Percentiles rank a stretch among this genome's conserved stretches.
phyloP scores from a whole-genome alignment of 2,329 filamentous ascomycete species.

The Trichophyton benhamiae region DNA sequence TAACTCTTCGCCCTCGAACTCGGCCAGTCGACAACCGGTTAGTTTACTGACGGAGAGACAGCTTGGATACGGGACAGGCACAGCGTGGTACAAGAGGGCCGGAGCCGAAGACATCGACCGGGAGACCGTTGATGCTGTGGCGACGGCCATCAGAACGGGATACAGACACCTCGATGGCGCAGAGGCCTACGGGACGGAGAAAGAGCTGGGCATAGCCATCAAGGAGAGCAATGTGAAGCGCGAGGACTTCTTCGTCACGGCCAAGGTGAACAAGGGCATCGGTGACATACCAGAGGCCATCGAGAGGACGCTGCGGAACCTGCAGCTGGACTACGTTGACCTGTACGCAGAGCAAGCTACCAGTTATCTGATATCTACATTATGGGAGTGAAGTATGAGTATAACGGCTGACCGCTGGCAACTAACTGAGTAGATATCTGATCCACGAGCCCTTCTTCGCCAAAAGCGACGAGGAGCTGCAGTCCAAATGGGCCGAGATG shows the following conservation, averaged over 20 bases:
- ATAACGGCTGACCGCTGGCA: no score
- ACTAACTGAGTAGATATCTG: constrained; percentile 37
- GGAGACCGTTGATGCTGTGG: constrained; percentile 42
- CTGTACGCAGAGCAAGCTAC: constrained; percentile 31
- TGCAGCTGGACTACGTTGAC: constrained; percentile 51
- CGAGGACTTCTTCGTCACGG: constrained; percentile 41
- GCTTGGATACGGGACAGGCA: constrained; percentile 52
- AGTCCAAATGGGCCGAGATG: constrained; percentile 48
- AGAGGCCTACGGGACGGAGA: constrained; percentile 42
- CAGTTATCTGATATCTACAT: neutral
- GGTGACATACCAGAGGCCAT: constrained; percentile 45
- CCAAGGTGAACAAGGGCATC: constrained; percentile 45
- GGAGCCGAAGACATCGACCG: constrained; percentile 40
- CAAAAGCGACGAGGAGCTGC: constrained; percentile 42
- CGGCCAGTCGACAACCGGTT: neutral
- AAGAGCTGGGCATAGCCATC: constrained; percentile 38
- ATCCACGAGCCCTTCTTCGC: constrained; percentile 51
- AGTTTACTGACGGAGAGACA: constrained; percentile 17
- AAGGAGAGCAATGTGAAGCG: constrained; percentile 35
- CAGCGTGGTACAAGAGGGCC: constrained; percentile 49
- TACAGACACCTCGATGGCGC: constrained; percentile 54
- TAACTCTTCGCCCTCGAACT: no score
- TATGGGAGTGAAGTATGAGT: neutral
- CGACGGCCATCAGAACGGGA: constrained; percentile 46
- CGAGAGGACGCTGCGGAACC: constrained; percentile 45